phyloP scores from a whole-genome alignment of 2,329 filamentous ascomycete species.

The Emmonsia crescens region DNA sequence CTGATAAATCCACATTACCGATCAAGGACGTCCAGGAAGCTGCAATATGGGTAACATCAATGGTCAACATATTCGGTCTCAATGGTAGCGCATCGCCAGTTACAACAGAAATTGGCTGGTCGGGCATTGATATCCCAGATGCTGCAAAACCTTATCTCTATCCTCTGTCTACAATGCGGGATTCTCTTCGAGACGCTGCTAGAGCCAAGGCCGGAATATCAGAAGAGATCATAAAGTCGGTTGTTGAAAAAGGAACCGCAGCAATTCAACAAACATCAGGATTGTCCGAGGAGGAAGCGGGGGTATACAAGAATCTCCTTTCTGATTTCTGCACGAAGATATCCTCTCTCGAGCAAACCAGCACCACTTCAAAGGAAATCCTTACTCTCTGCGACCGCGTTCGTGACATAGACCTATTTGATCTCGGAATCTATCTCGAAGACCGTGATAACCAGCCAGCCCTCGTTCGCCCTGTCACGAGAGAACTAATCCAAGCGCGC shows the following conservation, averaged over 20 bases:
- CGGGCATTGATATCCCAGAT: conserved; percentile 52
- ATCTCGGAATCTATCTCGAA: conserved; percentile 78
- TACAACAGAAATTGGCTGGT: conserved; percentile 48
- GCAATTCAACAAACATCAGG: conserved; percentile 1
- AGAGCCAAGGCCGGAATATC: conserved; percentile 38
- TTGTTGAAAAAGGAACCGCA: conserved; percentile 23
- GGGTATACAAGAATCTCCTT: conserved; percentile 40
- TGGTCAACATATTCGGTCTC: conserved; percentile 76
- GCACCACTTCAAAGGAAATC: conserved; percentile 57
- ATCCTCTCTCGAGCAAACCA: conserved; percentile 30
- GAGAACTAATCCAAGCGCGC: conserved; percentile 43
- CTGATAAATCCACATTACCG: conserved; percentile 36
- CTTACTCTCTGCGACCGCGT: conserved; percentile 68
- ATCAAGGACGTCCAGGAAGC: conserved; percentile 41
- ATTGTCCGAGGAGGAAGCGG: conserved; percentile 19
- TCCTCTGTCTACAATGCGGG: conserved; percentile 46
- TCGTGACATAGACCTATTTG: conserved; percentile 69
- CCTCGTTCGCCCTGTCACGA: conserved; percentile 58
- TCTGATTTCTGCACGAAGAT: conserved; percentile 31
- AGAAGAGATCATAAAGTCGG: conserved; percentile 27
- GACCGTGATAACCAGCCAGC: conserved; percentile 61
- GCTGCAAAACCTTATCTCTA: conserved; percentile 51
- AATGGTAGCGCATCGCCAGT: conserved; percentile 31
- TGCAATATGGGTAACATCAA: conserved; percentile 69
- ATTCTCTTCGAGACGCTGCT: conserved; percentile 47